Base-by-base conservation (phyloP, 2,329 filamentous ascomycete genomes). In the Magnaporthales sp. region DNA sequence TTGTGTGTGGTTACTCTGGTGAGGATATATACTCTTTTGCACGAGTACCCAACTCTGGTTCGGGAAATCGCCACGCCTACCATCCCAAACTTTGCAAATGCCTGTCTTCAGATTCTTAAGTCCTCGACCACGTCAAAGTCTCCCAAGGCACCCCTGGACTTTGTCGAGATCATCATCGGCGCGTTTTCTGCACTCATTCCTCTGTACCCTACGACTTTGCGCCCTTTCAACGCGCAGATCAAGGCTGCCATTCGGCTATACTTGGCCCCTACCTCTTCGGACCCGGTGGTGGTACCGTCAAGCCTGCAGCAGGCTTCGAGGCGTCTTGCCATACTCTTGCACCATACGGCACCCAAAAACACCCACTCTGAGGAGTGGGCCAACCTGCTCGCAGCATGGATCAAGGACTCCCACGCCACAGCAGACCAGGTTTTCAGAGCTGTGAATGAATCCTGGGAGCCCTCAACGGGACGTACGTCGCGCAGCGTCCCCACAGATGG, bases 31-130 rank as follows among this genome's bases (percentile, higher is more conserved):
- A 84, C 88, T 71, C 84, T 95, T 46, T 90, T 93, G 56, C 91
- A 93, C 73, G 87, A 89, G 51, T 93, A 93, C 74, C 91, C 90
- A 68, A 95, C 92, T 9, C 81, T 97, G 66, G 83, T 94, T 61
- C 86, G 94, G 71, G 93, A 97, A 75, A 91, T 97, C 68, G 93
- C 91, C 0, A 96, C 93, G 0, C 92, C 92, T 2, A 91, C 87
- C 3, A 80, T 97, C 24, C 87, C 91, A 1, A 80, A 84, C 1
- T 96, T 94, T 72, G 84, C 93, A 62, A 88, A 86, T 0, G 83
- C 89, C 3, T 92, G 90, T 71, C 77, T 97, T 61, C 87, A 89
- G 72, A 81, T 94, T 61, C 78, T 85, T 74, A 81, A 87, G 70
- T 75, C 78, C 0, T 75, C 79, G 0, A 69, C 73, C 3, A 75